Evolutionary conservation across 331 rosid species (phyloP).

Genomic region (Rosa hybrid): DNA sequence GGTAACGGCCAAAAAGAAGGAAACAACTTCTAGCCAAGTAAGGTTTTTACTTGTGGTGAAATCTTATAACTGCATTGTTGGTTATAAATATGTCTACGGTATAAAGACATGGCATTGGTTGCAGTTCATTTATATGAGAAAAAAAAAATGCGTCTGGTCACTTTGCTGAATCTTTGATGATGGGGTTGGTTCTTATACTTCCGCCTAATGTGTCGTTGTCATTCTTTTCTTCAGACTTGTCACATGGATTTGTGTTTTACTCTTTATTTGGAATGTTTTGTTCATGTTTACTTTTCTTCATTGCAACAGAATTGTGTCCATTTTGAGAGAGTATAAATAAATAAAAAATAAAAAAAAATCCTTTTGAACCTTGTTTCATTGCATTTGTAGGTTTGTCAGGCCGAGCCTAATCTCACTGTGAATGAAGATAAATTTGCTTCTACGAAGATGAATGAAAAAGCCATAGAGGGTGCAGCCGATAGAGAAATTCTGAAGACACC

Average conservation of each 20-base stretch:
- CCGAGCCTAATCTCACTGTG: conserved; percentile 2
- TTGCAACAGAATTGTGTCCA: not conserved
- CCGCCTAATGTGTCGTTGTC: not conserved
- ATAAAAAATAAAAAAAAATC: too few species aligned
- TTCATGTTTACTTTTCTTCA: too few species aligned
- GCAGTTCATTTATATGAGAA: not conserved
- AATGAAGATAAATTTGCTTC: conserved; percentile 22
- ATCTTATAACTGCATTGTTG: not conserved
- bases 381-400: conserved; percentile 17
- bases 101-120: not conserved
- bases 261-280: not conserved
- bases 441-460: conserved; percentile 5
- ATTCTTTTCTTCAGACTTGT: not conserved
- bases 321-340: too few species aligned
- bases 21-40: conserved; percentile 31
- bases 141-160: not conserved
- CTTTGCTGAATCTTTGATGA: not conserved
- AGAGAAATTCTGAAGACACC: conserved; percentile 9
- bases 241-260: not conserved
- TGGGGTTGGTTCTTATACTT: not conserved
- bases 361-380: not conserved
- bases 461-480: not conserved
- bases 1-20: conserved; percentile 30
- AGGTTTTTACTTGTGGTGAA: not conserved
- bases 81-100: not conserved